phyloP scores from a whole-genome alignment of 768 basidiomycete genomes.

The Suillus paluster region DNA sequence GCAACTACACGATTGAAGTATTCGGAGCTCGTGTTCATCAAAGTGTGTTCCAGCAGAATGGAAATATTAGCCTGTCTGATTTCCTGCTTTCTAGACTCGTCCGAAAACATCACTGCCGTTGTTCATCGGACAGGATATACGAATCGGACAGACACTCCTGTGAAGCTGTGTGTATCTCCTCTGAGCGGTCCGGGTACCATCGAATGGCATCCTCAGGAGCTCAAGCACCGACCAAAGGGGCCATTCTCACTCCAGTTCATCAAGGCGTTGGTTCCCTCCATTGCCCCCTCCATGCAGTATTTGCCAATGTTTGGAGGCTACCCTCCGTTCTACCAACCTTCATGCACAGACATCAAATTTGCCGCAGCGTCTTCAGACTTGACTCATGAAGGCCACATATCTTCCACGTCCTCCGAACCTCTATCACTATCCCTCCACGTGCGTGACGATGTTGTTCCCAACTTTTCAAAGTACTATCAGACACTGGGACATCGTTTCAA shows the following conservation, averaged over 20 bases:
- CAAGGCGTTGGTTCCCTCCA: slow-evolving; percentile 6
- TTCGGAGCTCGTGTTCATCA: neutral
- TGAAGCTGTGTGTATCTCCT: neutral
- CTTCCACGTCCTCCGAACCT: slow-evolving; percentile 6
- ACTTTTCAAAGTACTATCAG: slow-evolving; percentile 10
- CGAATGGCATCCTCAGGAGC: slow-evolving; percentile 15
- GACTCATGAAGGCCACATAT: neutral
- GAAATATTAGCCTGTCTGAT: no score
- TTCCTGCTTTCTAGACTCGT: slow-evolving; percentile 4
- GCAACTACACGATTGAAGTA: slow-evolving; percentile 11
- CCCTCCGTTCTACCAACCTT: neutral
- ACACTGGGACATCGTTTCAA: neutral
- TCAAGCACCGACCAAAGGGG: neutral
- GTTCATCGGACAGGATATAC: slow-evolving; percentile 22
- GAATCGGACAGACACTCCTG: slow-evolving; percentile 9
- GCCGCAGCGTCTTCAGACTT: neutral
- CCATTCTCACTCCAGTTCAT: neutral
- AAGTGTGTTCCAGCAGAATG: neutral
- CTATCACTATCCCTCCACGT: neutral
- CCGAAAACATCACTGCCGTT: neutral
- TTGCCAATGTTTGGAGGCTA: neutral
- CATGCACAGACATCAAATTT: slow-evolving; percentile 10
- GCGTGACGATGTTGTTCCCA: neutral
- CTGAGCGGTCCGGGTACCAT: neutral
- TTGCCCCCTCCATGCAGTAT: neutral